Conservation (phyloP, 202 grass and related monocot species). For the Zoysia matrella region DNA sequence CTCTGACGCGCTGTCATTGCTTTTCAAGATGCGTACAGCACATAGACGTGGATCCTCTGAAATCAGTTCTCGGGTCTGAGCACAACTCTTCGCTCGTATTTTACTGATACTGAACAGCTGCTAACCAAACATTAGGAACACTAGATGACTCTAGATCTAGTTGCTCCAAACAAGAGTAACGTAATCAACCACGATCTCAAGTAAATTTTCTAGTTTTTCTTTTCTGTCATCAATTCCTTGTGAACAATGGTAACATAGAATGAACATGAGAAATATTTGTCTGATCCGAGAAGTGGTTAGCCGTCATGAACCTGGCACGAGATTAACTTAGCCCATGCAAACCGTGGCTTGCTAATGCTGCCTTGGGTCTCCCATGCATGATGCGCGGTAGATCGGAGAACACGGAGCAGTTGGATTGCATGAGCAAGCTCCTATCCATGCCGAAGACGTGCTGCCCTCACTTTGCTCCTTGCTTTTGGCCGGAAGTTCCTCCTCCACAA, state of each 20-base stretch:
- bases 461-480: constrained; percentile 65
- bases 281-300: neutral
- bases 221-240: neutral
- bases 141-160: neutral
- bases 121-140: neutral
- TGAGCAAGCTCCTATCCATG: constrained; percentile 52
- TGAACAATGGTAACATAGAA: neutral
- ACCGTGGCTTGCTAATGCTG: constrained; percentile 4
- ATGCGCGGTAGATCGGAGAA: constrained; percentile 38
- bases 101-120: neutral
- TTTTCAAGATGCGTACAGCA: neutral
- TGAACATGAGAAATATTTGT: neutral
- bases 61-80: neutral
- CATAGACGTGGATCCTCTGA: neutral
- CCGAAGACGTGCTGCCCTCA: constrained; percentile 57
- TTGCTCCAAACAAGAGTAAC: neutral
- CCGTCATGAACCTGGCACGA: constrained; percentile 27
- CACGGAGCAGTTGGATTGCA: constrained; percentile 56
- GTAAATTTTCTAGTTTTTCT: neutral
- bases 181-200: neutral
- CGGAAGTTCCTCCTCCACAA: constrained; percentile 30
- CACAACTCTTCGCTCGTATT: neutral
- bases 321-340: constrained; percentile 19
- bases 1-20: neutral
- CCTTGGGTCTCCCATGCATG: neutral